Evolutionary conservation across 352 stramenopile genomes (phyloP), one percentile per base, ranked within the genome.

Genomic region (Phytophthora citricola): DNA sequence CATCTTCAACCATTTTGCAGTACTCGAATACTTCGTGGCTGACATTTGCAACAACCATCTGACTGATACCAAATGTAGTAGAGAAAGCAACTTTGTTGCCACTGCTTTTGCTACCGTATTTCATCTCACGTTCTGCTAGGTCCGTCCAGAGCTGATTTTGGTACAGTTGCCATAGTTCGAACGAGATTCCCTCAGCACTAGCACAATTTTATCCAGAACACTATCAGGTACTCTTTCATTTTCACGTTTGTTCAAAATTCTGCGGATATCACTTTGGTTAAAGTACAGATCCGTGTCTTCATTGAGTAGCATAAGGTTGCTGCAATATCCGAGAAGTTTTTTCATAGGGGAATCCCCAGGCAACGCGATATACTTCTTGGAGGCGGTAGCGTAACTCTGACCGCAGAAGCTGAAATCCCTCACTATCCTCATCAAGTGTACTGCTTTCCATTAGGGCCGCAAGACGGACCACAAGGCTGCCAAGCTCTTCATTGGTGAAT

Each of bases 101-200:
- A 43, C 83, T 90, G 31, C 73, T 79, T n/a, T 84, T 85, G 20
- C 54, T 71, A 3, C 62, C 64, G 24, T 75, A 70, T 17, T 82
- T 69, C 22, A 90, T 51, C 61, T 92, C 84, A 43, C 78, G 78
- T 43, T 89, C 80, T 38, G 75, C 75, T n/a, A 92, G 48, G 34
- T 94, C 86, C 2, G 75, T 57, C 61, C 76, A 86, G 1, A 94
- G 71, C 64, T 93, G 86, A 46, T 94, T 93, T 58, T 93, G 84
- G 29, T 94, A 94, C 8, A 87, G 48, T 20, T 93, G 74, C 86
- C 86, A 94, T 1, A 90, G 45, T 49, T 92, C 82, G 39, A 90
- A 90, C 22, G 84, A 72, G 1, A 82, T 53, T 0, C 55, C 26
- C 76, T 61, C 15, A 94, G 46, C 11, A 75, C 17, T 7, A 22